These are phyloP conservation scores for Takakia lepidozioides DNA, from an alignment of 225 moss, liverwort and hornwort species.

Conservation along the genomic window DNA sequence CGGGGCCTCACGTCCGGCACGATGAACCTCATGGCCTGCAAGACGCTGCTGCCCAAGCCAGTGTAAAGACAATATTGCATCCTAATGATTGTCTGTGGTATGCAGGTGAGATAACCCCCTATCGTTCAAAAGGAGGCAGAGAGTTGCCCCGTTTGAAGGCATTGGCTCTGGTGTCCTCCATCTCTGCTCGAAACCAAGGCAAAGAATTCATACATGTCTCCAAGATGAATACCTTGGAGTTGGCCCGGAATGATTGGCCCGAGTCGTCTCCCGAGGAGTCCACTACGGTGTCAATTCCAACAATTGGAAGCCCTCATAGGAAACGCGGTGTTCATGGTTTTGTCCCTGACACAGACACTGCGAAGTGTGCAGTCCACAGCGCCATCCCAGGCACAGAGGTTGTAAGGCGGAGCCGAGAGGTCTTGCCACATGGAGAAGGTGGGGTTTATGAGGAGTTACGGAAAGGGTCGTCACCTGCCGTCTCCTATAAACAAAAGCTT, in stretches of 20 bases:
- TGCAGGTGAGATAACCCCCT: not conserved
- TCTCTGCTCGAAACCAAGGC: constrained; percentile 7
- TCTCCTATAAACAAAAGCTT: too few species aligned
- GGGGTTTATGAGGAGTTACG: not conserved
- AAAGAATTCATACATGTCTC: not conserved
- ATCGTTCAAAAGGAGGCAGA: constrained; percentile 6
- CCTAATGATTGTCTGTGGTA: too few species aligned
- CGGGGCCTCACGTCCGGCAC: too few species aligned
- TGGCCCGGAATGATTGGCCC: too few species aligned
- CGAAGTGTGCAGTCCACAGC: constrained; percentile 5
- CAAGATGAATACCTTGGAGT: not conserved
- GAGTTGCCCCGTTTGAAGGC: constrained; percentile 12
- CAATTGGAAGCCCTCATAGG: not conserved
- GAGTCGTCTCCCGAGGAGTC: not conserved
- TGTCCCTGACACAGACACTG: constrained; percentile 1
- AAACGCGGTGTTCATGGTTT: constrained; percentile 1
- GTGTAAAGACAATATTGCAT: too few species aligned
- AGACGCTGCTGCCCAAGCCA: too few species aligned
- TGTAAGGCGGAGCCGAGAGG: not conserved
- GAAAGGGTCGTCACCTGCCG: too few species aligned
- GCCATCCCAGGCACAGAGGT: not conserved
- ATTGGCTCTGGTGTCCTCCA: constrained; percentile 20
- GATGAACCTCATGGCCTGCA: too few species aligned
- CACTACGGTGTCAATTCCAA: constrained; percentile 7
- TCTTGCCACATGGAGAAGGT: not conserved